Evolutionary conservation across 23 red algal species (phyloP).

Genomic region (Cyanidiococcus yangmingshanensis): DNA sequence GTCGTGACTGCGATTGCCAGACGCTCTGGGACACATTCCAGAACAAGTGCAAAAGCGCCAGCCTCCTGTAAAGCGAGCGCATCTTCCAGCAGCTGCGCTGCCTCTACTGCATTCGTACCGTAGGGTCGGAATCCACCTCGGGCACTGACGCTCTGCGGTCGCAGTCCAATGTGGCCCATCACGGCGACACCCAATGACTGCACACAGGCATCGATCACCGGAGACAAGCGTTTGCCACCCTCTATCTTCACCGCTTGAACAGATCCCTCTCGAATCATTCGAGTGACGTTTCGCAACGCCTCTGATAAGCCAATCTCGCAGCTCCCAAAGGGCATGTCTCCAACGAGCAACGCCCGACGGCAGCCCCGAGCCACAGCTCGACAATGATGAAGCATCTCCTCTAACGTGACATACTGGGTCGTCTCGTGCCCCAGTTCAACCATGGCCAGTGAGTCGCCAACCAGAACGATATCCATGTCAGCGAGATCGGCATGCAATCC

Average conservation of each 20-base stretch:
- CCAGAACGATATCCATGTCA: constrained; percentile 66
- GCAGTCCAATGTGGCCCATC: constrained; percentile 85
- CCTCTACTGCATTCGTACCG: constrained; percentile 47
- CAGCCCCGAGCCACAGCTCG: constrained; percentile 51
- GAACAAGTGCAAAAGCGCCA: constrained; percentile 82
- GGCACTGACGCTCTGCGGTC: constrained; percentile 55
- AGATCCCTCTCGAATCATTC: constrained; percentile 47
- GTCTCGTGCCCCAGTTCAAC: constrained; percentile 76
- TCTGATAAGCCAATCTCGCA: constrained; percentile 43
- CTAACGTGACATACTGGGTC: constrained; percentile 75
- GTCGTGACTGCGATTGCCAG: constrained; percentile 48
- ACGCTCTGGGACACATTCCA: constrained; percentile 77
- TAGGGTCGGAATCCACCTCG: constrained; percentile 64
- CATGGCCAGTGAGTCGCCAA: constrained; percentile 93
- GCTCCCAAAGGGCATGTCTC: constrained; percentile 82
- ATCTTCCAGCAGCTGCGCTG: constrained; percentile 41
- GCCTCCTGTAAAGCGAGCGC: constrained; percentile 69
- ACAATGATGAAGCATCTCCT: constrained; percentile 87
- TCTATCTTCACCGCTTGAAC: constrained; percentile 89
- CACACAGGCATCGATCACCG: constrained; percentile 43
- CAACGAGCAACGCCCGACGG: constrained; percentile 46
- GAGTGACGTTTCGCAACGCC: constrained; percentile 42
- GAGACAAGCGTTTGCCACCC: constrained; percentile 40
- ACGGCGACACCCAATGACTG: constrained; percentile 73
- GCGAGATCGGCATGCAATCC: constrained; percentile 90